These are phyloP conservation scores for Articulospora tetracladia DNA, from an alignment of 495 filamentous ascomycete species.

Conservation along the genomic window DNA sequence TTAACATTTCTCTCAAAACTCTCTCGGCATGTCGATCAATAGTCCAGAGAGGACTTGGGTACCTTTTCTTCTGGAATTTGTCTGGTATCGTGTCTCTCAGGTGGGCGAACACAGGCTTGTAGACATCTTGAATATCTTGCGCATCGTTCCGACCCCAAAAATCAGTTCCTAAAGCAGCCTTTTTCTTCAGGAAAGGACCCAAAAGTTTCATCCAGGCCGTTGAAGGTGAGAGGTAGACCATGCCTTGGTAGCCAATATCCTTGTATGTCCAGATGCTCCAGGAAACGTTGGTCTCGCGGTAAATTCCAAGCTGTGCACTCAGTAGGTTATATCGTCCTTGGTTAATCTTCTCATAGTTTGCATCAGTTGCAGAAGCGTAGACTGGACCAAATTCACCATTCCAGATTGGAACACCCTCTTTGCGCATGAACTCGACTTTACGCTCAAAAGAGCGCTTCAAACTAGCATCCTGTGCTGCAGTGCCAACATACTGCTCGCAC, in stretches of 20 bases:
- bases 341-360: constrained; percentile 41
- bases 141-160: constrained; percentile 46
- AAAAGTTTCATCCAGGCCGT: constrained; percentile 48
- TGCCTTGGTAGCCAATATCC: constrained; percentile 61
- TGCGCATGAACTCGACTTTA: constrained; percentile 56
- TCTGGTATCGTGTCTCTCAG: constrained; percentile 26
- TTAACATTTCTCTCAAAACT: constrained; percentile 46
- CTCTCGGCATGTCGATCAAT: constrained; percentile 53
- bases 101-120: constrained; percentile 26
- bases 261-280: constrained; percentile 68
- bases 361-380: constrained; percentile 42
- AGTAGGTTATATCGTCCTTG: constrained; percentile 48
- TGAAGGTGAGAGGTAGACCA: constrained; percentile 48
- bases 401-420: constrained; percentile 52
- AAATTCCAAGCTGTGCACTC: constrained; percentile 52
- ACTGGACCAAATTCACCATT: constrained; percentile 68
- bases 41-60: constrained; percentile 50
- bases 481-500: constrained; percentile 47
- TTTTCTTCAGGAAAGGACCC: constrained; percentile 51
- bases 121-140: constrained; percentile 25
- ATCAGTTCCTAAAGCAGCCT: constrained; percentile 46
- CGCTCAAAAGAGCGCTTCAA: constrained; percentile 46
- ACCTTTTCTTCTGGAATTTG: constrained; percentile 35
- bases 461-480: constrained; percentile 42
- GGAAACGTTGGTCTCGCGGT: constrained; percentile 49